Evolutionary conservation across 2,329 filamentous ascomycete genomes (phyloP), one percentile per base, ranked within the genome.

Genomic region (Fusarium sambucinum): DNA sequence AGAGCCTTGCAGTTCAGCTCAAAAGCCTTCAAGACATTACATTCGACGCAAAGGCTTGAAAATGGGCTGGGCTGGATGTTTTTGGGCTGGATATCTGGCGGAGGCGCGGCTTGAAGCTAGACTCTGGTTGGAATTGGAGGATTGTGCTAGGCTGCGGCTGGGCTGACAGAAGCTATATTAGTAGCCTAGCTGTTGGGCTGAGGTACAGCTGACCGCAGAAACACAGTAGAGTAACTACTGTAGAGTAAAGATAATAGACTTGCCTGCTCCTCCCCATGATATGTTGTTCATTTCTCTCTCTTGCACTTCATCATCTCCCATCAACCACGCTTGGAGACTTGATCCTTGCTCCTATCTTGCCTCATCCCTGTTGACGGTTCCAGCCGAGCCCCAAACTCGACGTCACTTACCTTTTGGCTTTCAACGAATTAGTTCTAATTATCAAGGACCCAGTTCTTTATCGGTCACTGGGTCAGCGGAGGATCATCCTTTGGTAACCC

Each of bases 21-120:
- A 47, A 62, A 62, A 42, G 56, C 21, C 38, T 37, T 23, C 11
- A 6, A 13, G 12, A 19, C 27, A 42, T 21, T 19, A 63, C 37
- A 57, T 63, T 63, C 30, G 37, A 21, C 23, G n/a, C 10, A n/a
- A 42, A 68, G 65, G 64, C 66, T 69, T 59, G 29, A 54, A 40
- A 50, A 51, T 8, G 51, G 62, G 70, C 59, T 65, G 66, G 66
- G 48, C 67, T 62, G 62, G 68, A 67, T 63, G 55, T 42, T 37
- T 58, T 58, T 69, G 61, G 71, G 58, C 55, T 65, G 56, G 52
- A 59, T 69, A 61, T 69, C 60, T 71, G 62, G 63, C 59, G 59
- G 66, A 66, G 72, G 59, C 60, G 56, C 38, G 61, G 68, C 58
- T 61, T 59, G 59, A 40, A 55, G 48, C 68, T 73, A 71, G 63